Conservation (phyloP, 352 stramenopile genomes). For the Halophytophthora batemanensis region DNA sequence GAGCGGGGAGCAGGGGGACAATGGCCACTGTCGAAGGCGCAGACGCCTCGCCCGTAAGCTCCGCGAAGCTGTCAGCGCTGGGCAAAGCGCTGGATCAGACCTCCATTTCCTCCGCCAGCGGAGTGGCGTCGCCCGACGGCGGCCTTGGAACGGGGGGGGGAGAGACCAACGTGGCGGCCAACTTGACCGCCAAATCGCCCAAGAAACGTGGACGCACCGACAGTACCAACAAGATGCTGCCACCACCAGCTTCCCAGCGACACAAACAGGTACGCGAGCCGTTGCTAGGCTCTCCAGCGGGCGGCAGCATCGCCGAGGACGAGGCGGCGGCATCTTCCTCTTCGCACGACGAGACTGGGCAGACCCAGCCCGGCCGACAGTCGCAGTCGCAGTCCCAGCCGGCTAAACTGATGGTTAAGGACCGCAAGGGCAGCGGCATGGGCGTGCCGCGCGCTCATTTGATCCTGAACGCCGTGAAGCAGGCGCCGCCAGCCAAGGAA, state of each 20-base stretch:
- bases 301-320: constrained; percentile 19
- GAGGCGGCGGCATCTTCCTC: constrained; percentile 17
- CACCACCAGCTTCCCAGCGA: constrained; percentile 62
- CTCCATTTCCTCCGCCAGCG: constrained; percentile 50
- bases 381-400: constrained; percentile 29
- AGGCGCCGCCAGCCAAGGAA: constrained; percentile 75
- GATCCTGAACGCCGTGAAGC: constrained; percentile 75
- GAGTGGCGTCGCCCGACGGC: constrained; percentile 10
- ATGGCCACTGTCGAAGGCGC: constrained; percentile 26
- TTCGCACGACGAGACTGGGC: constrained; percentile 2
- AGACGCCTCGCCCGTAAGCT: constrained; percentile 33
- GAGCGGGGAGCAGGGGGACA: constrained; percentile 17
- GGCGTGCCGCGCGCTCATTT: constrained; percentile 63
- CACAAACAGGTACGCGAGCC: constrained; percentile 43
- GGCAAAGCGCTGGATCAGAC: constrained; percentile 72
- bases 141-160: constrained; percentile 8
- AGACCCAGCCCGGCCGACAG: constrained; percentile 2
- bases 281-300: constrained; percentile 11
- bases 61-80: constrained; percentile 68
- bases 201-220: constrained; percentile 87
- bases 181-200: constrained; percentile 52
- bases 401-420: constrained; percentile 70
- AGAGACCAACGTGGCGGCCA: constrained; percentile 3
- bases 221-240: constrained; percentile 75
- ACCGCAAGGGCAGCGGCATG: constrained; percentile 73